Conservation (phyloP, 768 basidiomycete species). For the Phylloporus rhodoxanthus region DNA sequence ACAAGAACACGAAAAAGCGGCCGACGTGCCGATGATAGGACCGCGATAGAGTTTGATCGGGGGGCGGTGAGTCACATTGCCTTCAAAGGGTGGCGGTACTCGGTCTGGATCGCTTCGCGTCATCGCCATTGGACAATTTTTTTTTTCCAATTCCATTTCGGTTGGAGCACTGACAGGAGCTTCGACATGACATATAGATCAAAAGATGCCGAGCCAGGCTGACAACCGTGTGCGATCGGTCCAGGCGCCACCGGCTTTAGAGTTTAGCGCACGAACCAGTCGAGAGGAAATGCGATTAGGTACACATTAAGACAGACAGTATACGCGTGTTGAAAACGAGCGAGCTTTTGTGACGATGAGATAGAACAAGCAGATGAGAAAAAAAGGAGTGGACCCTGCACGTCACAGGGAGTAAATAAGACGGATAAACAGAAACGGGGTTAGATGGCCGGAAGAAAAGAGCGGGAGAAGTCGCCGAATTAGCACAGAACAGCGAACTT, state of each 20-base stretch:
- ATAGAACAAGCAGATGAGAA: neutral
- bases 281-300: constrained; percentile 24
- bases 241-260: no score
- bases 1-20: no score
- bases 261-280: no score
- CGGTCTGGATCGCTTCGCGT: no score
- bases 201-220: no score
- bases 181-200: no score
- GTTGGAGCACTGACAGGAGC: no score
- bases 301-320: constrained; percentile 23
- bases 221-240: no score
- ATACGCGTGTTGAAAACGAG: constrained; percentile 1
- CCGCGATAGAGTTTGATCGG: neutral
- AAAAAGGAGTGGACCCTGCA: constrained; percentile 1
- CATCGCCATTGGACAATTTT: no score
- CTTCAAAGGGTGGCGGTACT: no score
- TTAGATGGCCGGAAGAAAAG: constrained; percentile 1
- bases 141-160: no score
- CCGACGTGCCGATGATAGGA: no score
- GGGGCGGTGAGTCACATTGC: neutral
- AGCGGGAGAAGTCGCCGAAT: constrained; percentile 8
- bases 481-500: constrained; percentile 10
- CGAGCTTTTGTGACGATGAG: neutral
- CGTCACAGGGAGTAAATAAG: constrained; percentile 2
- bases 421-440: constrained; percentile 12